Conservation (phyloP, 306 rosid genomes). For the Vigna angularis region DNA sequence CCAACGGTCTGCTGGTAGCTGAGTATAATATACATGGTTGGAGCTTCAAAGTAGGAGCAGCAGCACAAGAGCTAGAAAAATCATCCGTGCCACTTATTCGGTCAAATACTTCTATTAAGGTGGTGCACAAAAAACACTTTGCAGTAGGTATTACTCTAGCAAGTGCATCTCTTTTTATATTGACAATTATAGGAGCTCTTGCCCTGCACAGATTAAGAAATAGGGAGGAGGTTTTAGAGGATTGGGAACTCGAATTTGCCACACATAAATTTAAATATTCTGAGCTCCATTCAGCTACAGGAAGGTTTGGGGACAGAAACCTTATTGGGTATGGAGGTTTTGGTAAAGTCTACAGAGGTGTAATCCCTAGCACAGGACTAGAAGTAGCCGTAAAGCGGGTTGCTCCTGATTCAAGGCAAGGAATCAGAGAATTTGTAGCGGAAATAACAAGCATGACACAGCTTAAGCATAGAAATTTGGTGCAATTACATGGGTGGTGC, state of each 20-base stretch:
- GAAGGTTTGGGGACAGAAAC: constrained; percentile 44
- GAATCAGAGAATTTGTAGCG: constrained; percentile 53
- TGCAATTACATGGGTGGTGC: constrained; percentile 51
- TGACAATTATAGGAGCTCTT: no score
- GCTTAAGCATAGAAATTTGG: constrained; percentile 51
- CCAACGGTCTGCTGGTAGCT: constrained; percentile 44
- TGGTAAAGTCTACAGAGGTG: constrained; percentile 50
- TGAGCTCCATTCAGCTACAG: constrained; percentile 47
- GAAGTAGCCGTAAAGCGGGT: constrained; percentile 49
- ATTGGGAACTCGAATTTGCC: constrained; percentile 52
- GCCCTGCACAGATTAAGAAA: no score
- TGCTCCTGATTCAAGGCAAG: constrained; percentile 47
- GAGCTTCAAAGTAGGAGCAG: constrained; percentile 49
- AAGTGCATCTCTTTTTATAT: no score
- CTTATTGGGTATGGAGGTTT: constrained; percentile 51
- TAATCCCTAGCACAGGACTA: constrained; percentile 42
- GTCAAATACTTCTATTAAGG: constrained; percentile 15
- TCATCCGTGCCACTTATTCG: constrained; percentile 37
- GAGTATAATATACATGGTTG: constrained; percentile 44
- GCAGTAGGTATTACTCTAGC: no score
- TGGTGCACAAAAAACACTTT: not conserved
- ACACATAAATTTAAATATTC: constrained; percentile 42
- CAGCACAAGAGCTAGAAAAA: constrained; percentile 39
- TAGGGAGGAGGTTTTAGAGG: not conserved
- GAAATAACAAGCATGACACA: constrained; percentile 48